Evolutionary conservation across 1,139 yeast species (phyloP).

Genomic region (Spencermartinsiella ligniputridi): DNA sequence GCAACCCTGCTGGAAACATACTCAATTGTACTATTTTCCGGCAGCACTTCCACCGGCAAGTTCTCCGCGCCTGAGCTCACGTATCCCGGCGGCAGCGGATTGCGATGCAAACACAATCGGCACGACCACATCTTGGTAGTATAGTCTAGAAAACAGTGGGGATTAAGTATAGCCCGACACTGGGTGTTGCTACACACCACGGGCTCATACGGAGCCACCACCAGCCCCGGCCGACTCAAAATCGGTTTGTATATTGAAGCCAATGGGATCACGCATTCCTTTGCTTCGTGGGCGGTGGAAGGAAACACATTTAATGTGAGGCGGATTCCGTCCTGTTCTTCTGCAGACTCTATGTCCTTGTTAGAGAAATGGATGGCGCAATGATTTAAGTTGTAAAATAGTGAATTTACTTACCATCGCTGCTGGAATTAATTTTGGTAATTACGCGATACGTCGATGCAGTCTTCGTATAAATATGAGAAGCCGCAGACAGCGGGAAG

Average conservation of each 20-base stretch:
- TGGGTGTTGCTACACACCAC: constrained; percentile 44
- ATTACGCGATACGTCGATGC: too few relatives aligned
- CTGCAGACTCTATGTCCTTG: constrained; percentile 48
- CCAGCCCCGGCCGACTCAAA: constrained; percentile 45
- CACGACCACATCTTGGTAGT: constrained; percentile 57
- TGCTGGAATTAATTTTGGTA: too few relatives aligned
- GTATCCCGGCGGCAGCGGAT: constrained; percentile 42
- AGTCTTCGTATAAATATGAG: too few relatives aligned
- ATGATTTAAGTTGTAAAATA: too few relatives aligned
- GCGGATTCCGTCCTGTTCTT: constrained; percentile 61
- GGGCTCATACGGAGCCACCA: constrained; percentile 41
- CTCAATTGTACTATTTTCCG: constrained; percentile 53
- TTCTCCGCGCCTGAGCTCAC: constrained; percentile 21
- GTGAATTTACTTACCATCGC: too few relatives aligned
- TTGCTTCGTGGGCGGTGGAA: constrained; percentile 53
- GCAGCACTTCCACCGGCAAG: constrained; percentile 33
- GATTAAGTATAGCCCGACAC: constrained; percentile 59
- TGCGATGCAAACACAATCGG: constrained; percentile 54
- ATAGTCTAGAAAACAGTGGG: constrained; percentile 44
- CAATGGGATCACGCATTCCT: constrained; percentile 56
- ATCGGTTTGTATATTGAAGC: constrained; percentile 67
- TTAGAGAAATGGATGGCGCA: too few relatives aligned
- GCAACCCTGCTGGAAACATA: constrained; percentile 48
- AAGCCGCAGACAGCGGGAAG: too few relatives aligned
- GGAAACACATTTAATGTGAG: constrained; percentile 68